phyloP scores from a whole-genome alignment of 2,329 filamentous ascomycete genomes.

The Ophiostoma sp. region DNA sequence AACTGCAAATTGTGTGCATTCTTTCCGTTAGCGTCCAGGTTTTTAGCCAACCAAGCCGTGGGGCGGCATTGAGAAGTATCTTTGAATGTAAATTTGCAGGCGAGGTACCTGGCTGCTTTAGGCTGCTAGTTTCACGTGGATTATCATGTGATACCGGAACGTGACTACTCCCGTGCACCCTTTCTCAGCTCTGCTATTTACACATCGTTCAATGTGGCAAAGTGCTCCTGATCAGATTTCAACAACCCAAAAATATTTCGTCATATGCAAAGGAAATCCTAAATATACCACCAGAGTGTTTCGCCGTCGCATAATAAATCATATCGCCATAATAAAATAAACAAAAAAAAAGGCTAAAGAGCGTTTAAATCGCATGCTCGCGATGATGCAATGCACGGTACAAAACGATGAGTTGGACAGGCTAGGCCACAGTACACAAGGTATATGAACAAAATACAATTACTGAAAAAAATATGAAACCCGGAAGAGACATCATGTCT shows the following conservation, averaged over 20 bases:
- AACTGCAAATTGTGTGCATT: slow-evolving; percentile 19
- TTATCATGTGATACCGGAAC: background rate
- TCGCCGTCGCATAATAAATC: too few species aligned
- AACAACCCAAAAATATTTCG: too few species aligned
- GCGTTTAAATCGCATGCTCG: background rate
- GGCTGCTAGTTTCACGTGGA: background rate
- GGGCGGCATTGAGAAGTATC: slow-evolving; percentile 16
- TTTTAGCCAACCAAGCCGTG: slow-evolving; percentile 26
- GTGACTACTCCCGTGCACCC: background rate
- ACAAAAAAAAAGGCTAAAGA: background rate
- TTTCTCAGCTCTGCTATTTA: too few species aligned
- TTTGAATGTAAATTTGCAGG: background rate
- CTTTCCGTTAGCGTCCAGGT: slow-evolving; percentile 23
- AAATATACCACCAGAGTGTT: too few species aligned
- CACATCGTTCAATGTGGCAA: background rate
- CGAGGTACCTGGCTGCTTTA: slow-evolving; percentile 3
- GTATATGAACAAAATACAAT: background rate
- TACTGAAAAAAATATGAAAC: background rate
- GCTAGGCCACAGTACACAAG: background rate
- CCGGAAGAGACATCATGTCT: background rate
- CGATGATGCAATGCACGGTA: background rate
- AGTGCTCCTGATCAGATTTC: background rate
- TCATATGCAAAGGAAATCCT: too few species aligned
- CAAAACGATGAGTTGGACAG: background rate
- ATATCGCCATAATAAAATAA: too few species aligned